Percentiles rank a stretch among this genome's conserved stretches.
Evolutionary conservation across 2,329 filamentous ascomycete genomes (phyloP).

Genomic region (Xylariaceae sp.): DNA sequence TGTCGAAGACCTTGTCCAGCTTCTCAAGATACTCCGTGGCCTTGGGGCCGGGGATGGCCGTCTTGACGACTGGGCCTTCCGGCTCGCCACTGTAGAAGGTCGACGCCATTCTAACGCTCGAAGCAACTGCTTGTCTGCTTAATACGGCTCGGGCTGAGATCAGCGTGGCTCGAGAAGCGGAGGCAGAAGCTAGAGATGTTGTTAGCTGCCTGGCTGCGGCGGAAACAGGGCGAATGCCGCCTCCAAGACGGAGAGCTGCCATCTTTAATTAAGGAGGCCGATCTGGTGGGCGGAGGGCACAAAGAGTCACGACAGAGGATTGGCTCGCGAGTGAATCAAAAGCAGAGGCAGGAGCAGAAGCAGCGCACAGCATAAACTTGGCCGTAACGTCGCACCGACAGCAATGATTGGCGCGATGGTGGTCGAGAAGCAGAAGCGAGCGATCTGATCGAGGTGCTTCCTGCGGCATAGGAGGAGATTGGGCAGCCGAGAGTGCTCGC

Average conservation of each 20-base stretch:
- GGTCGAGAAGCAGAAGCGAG: not conserved
- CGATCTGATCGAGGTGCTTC: not conserved
- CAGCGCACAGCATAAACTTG: not conserved
- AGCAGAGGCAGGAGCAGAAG: not conserved
- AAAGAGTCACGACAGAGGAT: not conserved
- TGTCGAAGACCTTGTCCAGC: conserved; percentile 77
- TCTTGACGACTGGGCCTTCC: conserved; percentile 48
- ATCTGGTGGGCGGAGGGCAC: not conserved
- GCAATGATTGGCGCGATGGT: conserved; percentile 19
- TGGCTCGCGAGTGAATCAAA: not conserved
- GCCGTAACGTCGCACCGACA: conserved; percentile 3
- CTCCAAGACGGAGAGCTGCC: conserved; percentile 29
- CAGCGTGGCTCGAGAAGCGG: conserved; percentile 13
- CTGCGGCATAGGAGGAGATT: not conserved
- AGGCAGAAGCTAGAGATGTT: conserved; percentile 6
- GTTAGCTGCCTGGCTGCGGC: conserved; percentile 18
- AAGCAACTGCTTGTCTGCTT: conserved; percentile 18
- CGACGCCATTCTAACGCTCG: conserved; percentile 27
- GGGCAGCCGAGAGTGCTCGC: not conserved
- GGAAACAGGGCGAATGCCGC: conserved; percentile 25
- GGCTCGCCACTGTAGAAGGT: conserved; percentile 42
- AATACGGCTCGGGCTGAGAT: conserved; percentile 15
- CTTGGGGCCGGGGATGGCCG: conserved; percentile 69
- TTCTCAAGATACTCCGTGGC: conserved; percentile 63
- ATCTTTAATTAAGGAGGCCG: conserved; percentile 18